phyloP scores from a whole-genome alignment of 192 early-diverging fungal species.

The Coemansia sp. region DNA sequence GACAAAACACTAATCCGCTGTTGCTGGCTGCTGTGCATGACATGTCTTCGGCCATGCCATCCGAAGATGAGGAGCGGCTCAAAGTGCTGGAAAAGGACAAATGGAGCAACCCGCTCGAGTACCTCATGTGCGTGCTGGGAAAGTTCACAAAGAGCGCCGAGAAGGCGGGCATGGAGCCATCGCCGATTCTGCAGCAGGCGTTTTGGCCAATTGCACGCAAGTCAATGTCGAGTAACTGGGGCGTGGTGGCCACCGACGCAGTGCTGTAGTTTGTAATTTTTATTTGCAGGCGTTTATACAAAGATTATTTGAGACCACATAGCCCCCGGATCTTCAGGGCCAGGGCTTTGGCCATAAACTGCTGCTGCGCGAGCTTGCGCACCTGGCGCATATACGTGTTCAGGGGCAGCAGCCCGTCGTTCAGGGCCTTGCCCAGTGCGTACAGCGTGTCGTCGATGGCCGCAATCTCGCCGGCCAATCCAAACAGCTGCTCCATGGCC shows the following conservation, averaged over 20 bases:
- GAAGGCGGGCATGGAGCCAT: conserved; percentile 40
- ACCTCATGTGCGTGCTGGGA: conserved; percentile 51
- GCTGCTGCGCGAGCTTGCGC: conserved; percentile 78
- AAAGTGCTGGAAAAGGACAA: conserved; percentile 44
- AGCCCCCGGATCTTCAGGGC: conserved; percentile 64
- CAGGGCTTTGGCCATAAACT: conserved; percentile 84
- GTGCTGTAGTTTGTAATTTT: conserved; percentile 16
- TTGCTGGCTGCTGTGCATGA: conserved; percentile 28
- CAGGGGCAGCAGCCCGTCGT: conserved; percentile 70
- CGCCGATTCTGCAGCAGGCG: conserved; percentile 52
- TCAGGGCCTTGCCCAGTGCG: conserved; percentile 75
- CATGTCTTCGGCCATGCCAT: conserved; percentile 8
- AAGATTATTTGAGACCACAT: conserved; percentile 9
- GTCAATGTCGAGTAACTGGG: conserved; percentile 44
- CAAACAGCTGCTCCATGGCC: conserved; percentile 69
- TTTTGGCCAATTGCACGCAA: conserved; percentile 52
- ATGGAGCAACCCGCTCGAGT: conserved; percentile 49
- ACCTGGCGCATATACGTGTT: conserved; percentile 79
- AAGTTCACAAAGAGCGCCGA: conserved; percentile 42
- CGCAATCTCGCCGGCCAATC: conserved; percentile 84
- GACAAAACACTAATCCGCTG: conserved; percentile 13
- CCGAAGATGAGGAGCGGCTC: conserved; percentile 35
- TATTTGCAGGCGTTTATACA: neutral
- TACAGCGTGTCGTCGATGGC: conserved; percentile 89
- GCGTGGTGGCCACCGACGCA: conserved; percentile 40